Conservation (phyloP, 345 rosid genomes). For the Angophora floribunda region DNA sequence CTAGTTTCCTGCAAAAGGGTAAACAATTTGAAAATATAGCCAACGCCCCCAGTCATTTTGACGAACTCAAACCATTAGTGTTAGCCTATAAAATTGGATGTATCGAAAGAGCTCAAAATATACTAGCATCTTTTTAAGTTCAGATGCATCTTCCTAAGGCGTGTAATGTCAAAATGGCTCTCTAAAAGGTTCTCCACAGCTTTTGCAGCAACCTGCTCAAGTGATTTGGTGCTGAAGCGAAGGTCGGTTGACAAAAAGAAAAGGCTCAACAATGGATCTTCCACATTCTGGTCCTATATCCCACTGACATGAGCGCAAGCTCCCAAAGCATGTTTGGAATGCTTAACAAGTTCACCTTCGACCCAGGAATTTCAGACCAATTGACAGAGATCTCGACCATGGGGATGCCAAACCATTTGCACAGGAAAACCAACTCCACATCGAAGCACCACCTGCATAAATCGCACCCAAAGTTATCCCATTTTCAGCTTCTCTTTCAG, state of each 20-base stretch:
- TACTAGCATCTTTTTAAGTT: not conserved
- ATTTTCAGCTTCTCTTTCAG: not conserved
- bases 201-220: not conserved
- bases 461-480: not conserved
- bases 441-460: conserved; percentile 95
- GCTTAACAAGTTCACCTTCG: conserved; percentile 84
- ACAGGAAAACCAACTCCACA: conserved; percentile 82
- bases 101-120: not conserved
- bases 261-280: conserved; percentile 27
- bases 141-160: not conserved
- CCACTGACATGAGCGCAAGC: conserved; percentile 81
- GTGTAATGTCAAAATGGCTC: not conserved
- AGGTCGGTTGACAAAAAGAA: not conserved
- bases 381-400: conserved; percentile 80
- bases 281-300: conserved; percentile 86
- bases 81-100: not conserved
- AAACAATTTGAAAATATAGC: not conserved
- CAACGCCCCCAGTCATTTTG: not conserved
- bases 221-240: not conserved
- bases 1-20: not conserved
- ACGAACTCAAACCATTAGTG: not conserved
- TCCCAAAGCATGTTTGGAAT: conserved; percentile 98
- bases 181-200: not conserved
- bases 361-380: conserved; percentile 97
- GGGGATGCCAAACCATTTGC: conserved; percentile 75